phyloP scores from a whole-genome alignment of 1,284 basidiomycete species.

The Amylostereum areolatum region DNA sequence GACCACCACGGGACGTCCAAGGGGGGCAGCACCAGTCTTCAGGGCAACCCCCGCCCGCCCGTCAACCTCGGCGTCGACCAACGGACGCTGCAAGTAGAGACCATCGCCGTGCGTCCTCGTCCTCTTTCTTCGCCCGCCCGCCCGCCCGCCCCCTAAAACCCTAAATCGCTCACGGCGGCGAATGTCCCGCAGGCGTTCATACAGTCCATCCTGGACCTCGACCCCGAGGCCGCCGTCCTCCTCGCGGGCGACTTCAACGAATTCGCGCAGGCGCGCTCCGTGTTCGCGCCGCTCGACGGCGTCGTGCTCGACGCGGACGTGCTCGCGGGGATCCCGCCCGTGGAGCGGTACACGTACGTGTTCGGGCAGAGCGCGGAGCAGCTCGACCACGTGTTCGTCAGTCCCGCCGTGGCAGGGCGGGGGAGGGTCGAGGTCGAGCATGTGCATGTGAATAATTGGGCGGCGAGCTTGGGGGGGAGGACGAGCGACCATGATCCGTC shows the following conservation, averaged over 20 bases:
- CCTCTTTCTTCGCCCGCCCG: neutral
- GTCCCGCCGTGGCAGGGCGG: slow-evolving; percentile 36
- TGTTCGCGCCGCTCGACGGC: slow-evolving; percentile 39
- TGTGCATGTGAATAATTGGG: slow-evolving; percentile 58
- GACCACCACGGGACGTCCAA: slow-evolving; percentile 61
- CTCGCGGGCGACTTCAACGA: slow-evolving; percentile 64
- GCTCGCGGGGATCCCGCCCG: slow-evolving; percentile 35
- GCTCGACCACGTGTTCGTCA: slow-evolving; percentile 55
- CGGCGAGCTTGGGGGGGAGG: slow-evolving; percentile 30
- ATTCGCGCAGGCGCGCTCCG: slow-evolving; percentile 39
- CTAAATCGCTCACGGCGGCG: neutral
- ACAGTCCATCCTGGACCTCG: slow-evolving; percentile 34
- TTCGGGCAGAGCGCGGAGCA: slow-evolving; percentile 56
- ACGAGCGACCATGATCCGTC: slow-evolving; percentile 59
- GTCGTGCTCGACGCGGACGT: slow-evolving; percentile 47
- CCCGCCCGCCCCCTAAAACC: neutral
- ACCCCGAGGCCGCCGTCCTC: slow-evolving; percentile 45
- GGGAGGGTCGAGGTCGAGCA: slow-evolving; percentile 42
- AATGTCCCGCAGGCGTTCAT: slow-evolving; percentile 41
- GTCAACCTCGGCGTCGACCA: slow-evolving; percentile 47
- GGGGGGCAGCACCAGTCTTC: slow-evolving; percentile 45
- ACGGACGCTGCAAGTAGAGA: slow-evolving; percentile 44
- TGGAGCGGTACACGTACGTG: slow-evolving; percentile 57
- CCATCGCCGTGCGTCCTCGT: slow-evolving; percentile 36
- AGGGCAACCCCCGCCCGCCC: slow-evolving; percentile 54